Evolutionary conservation across 306 rosid genomes (phyloP).

Genomic region (Sindora glabra): DNA sequence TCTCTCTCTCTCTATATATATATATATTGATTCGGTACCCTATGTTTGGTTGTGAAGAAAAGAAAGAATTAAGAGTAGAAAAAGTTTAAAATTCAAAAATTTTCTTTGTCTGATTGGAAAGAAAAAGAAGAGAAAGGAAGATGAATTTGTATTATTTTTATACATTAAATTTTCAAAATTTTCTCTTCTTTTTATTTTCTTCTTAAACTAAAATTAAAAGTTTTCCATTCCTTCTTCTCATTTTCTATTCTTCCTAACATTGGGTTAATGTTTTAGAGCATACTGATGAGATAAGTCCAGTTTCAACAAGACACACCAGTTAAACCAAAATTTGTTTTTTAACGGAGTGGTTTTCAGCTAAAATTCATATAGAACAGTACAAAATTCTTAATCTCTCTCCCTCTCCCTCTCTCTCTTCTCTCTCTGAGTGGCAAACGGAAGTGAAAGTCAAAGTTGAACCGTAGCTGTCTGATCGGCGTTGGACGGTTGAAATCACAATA

Average conservation of each 20-base stretch:
- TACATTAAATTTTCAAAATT: too few species aligned
- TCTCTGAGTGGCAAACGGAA: constrained; percentile 21
- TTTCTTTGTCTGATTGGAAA: too few species aligned
- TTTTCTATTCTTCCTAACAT: constrained; percentile 6
- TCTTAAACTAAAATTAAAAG: too few species aligned
- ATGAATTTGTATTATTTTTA: neutral
- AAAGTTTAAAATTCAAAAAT: too few species aligned
- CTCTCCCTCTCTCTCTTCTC: constrained; percentile 1
- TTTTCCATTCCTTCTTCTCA: too few species aligned
- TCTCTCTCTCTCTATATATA: too few species aligned
- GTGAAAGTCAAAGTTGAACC: constrained; percentile 75
- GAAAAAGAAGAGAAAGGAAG: too few species aligned
- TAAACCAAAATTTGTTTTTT: constrained; percentile 38
- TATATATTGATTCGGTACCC: too few species aligned
- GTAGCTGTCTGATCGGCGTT: constrained; percentile 57
- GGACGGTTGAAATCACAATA: constrained; percentile 71
- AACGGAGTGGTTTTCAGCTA: constrained; percentile 37
- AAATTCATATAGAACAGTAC: constrained; percentile 23
- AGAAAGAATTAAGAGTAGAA: too few species aligned
- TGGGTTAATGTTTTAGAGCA: constrained; percentile 18
- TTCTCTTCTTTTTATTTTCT: too few species aligned
- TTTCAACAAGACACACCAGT: constrained; percentile 36
- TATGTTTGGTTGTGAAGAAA: too few species aligned
- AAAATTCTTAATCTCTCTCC: constrained; percentile 1
- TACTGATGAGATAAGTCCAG: constrained; percentile 31